phyloP scores from a whole-genome alignment of 768 basidiomycete genomes.

The Cystobasidiopsis lactophilus region DNA sequence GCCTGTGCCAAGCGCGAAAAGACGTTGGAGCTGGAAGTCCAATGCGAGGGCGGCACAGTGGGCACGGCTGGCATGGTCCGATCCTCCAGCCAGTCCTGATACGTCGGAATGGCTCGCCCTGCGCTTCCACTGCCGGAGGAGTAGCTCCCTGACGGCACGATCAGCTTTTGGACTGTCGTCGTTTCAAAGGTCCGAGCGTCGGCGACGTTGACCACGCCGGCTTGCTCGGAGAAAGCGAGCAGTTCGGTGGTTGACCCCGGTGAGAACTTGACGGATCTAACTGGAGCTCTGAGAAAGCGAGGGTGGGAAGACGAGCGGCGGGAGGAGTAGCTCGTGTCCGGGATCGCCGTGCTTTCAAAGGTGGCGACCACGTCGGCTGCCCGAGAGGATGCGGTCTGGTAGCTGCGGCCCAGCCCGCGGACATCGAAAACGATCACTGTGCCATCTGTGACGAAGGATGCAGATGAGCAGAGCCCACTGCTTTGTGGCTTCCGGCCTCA shows the following conservation, averaged over 20 bases:
- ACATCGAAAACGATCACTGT: slow-evolving; percentile 65
- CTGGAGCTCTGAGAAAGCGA: slow-evolving; percentile 47
- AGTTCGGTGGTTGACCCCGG: slow-evolving; percentile 38
- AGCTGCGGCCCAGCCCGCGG: slow-evolving; percentile 39
- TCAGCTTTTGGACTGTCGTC: too few species aligned
- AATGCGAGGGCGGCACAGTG: too few species aligned
- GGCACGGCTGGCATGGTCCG: too few species aligned
- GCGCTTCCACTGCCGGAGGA: too few species aligned
- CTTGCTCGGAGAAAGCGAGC: slow-evolving; percentile 60
- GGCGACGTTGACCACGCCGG: too few species aligned
- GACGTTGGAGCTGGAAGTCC: too few species aligned
- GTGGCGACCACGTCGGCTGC: slow-evolving; percentile 3
- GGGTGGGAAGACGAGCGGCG: neutral
- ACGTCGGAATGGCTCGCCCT: too few species aligned
- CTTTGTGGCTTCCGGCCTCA: neutral
- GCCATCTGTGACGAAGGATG: slow-evolving; percentile 31
- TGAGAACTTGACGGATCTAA: slow-evolving; percentile 61
- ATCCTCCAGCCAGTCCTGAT: too few species aligned
- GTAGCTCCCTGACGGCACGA: too few species aligned
- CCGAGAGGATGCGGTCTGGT: slow-evolving; percentile 7
- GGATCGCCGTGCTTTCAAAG: neutral
- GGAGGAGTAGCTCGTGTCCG: neutral
- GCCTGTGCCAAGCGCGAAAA: too few species aligned
- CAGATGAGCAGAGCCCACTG: too few species aligned
- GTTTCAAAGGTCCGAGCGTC: too few species aligned